Conservation (phyloP, 2,329 filamentous ascomycete species). For the Neofusicoccum parvum region DNA sequence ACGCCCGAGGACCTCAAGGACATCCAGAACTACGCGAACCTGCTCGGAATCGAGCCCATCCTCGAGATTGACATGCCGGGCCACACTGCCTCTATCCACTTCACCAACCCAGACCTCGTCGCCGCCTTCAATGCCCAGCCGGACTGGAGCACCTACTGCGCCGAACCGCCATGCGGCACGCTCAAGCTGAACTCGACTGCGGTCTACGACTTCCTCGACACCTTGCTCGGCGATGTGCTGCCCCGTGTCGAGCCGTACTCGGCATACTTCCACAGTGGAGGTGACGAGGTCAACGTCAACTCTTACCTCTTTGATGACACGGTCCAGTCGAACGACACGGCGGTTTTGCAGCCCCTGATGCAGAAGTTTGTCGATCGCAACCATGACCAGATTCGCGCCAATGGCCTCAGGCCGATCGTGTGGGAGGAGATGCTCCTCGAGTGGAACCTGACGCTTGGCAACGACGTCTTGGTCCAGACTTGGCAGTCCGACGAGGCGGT, state of each 20-base stretch:
- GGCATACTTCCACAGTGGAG: slow-evolving; percentile 81
- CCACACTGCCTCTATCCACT: slow-evolving; percentile 69
- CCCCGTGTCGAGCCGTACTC: slow-evolving; percentile 62
- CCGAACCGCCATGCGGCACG: slow-evolving; percentile 61
- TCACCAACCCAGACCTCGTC: slow-evolving; percentile 71
- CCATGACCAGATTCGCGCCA: slow-evolving; percentile 64
- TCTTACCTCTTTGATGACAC: slow-evolving; percentile 74
- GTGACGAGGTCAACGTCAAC: slow-evolving; percentile 76
- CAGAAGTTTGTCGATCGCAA: slow-evolving; percentile 75
- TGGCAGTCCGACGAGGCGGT: slow-evolving; percentile 71
- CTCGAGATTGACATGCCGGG: slow-evolving; percentile 82
- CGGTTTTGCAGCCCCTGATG: slow-evolving; percentile 71
- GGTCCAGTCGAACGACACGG: slow-evolving; percentile 65
- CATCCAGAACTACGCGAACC: slow-evolving; percentile 71
- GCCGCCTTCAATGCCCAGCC: slow-evolving; percentile 61
- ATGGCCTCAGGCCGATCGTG: slow-evolving; percentile 72
- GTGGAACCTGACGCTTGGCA: slow-evolving; percentile 74
- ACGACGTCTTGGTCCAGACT: slow-evolving; percentile 74
- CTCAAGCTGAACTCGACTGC: slow-evolving; percentile 74
- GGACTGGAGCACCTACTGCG: slow-evolving; percentile 55
- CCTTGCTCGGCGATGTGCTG: slow-evolving; percentile 73
- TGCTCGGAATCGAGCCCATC: slow-evolving; percentile 70
- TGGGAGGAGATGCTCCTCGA: slow-evolving; percentile 86
- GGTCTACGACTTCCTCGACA: slow-evolving; percentile 72
- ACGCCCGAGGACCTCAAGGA: slow-evolving; percentile 63